Evolutionary conservation across 176 grass and related monocot genomes (phyloP).

Genomic region (Coix lacrymajobi): DNA sequence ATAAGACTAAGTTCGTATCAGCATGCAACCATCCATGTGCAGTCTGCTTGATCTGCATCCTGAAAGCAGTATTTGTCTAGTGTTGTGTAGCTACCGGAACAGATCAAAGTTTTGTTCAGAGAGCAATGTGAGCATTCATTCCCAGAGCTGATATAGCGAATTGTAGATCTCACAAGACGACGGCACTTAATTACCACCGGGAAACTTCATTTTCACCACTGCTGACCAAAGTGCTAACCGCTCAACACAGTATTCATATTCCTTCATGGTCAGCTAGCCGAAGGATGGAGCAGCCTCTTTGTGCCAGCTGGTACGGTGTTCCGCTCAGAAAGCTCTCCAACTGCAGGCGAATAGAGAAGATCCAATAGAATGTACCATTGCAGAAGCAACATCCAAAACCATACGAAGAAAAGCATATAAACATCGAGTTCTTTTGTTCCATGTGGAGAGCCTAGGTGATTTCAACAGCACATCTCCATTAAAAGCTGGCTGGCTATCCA

Average conservation of each 20-base stretch:
- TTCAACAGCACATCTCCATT: background rate
- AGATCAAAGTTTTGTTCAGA: background rate
- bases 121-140: background rate
- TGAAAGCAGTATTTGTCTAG: background rate
- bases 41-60: background rate
- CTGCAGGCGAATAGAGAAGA: slow-evolving; percentile 15
- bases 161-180: background rate
- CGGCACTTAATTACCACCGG: background rate
- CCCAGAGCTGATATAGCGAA: background rate
- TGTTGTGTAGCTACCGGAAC: background rate
- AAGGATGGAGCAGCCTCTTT: background rate
- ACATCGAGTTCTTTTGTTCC: slow-evolving; percentile 9
- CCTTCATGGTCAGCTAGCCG: background rate
- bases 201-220: slow-evolving; percentile 1
- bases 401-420: background rate
- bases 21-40: background rate
- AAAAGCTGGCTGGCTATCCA: background rate
- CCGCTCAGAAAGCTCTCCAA: background rate
- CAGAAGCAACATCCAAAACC: slow-evolving; percentile 7
- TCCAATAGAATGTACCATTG: slow-evolving; percentile 45
- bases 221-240: background rate
- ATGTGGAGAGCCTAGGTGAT: slow-evolving; percentile 13
- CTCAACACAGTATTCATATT: background rate
- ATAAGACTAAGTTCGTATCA: background rate
- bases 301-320: background rate